Percentiles rank a stretch among this genome's conserved stretches.
These are phyloP conservation scores for Lachnellula subtilissima DNA, from an alignment of 2,329 filamentous ascomycete genomes.

Conservation along the genomic window DNA sequence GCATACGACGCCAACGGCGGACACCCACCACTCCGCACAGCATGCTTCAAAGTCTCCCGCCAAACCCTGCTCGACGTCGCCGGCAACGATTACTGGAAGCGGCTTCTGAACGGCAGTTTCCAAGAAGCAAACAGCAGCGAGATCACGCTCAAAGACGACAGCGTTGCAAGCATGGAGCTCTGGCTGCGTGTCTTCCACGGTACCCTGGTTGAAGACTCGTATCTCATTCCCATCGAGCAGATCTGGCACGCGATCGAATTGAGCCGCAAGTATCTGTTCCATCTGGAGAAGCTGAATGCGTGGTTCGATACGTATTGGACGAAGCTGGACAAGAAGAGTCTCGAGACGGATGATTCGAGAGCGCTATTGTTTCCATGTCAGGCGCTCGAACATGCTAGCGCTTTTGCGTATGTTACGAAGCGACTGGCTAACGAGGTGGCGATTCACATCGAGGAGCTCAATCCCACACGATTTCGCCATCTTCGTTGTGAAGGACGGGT, in stretches of 20 bases:
- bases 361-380: constrained; percentile 8
- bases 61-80: neutral
- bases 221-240: constrained; percentile 3
- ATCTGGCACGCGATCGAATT: constrained; percentile 14
- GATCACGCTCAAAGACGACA: constrained; percentile 7
- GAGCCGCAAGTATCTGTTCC: constrained; percentile 2
- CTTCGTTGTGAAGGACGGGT: neutral
- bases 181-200: constrained; percentile 15
- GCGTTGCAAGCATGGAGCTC: constrained; percentile 8
- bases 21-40: neutral
- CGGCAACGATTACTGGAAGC: neutral
- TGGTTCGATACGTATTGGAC: constrained; percentile 11
- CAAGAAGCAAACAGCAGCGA: neutral
- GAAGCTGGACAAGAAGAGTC: neutral
- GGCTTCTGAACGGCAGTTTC: neutral
- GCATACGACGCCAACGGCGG: neutral
- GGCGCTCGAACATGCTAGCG: constrained; percentile 6
- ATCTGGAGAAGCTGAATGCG: neutral
- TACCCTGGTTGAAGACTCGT: constrained; percentile 2
- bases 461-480: neutral
- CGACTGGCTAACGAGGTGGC: constrained; percentile 4
- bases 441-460: constrained; percentile 5
- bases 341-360: neutral
- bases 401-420: constrained; percentile 9
- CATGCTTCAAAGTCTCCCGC: neutral